Evolutionary conservation across 306 rosid genomes (phyloP).

Genomic region (Trifolium fragiferum): DNA sequence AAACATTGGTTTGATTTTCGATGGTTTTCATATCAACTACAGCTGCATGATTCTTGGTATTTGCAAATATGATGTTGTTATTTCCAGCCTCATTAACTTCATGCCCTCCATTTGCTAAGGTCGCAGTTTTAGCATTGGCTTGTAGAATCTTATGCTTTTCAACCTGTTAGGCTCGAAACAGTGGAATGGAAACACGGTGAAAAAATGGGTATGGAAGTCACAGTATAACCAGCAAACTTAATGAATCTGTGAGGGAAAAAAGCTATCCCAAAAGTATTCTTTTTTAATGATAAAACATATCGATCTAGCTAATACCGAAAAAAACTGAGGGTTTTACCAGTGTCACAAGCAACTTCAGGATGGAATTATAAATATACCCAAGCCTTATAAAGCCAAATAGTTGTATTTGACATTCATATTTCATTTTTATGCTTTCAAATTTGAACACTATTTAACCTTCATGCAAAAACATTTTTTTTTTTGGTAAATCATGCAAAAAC

Average conservation of each 20-base stretch:
- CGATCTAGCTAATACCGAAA: constrained; percentile 17
- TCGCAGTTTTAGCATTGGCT: constrained; percentile 53
- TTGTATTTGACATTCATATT: constrained; percentile 5
- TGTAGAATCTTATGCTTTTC: constrained; percentile 87
- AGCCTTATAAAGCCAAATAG: constrained; percentile 21
- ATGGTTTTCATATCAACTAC: constrained; percentile 42
- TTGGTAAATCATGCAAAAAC: neutral
- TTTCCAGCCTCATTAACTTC: constrained; percentile 44
- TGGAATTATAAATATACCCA: neutral
- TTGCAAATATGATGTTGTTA: constrained; percentile 39
- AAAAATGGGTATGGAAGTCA: neutral
- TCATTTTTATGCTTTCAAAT: constrained; percentile 31
- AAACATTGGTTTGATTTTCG: constrained; percentile 46
- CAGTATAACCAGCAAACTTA: constrained; percentile 3
- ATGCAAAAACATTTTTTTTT: neutral
- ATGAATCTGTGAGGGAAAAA: constrained; percentile 27
- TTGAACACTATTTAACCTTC: constrained; percentile 17
- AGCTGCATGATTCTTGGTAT: constrained; percentile 41
- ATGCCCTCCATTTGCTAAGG: constrained; percentile 51
- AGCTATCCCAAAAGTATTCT: constrained; percentile 1
- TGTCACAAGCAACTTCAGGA: constrained; percentile 12
- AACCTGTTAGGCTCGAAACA: constrained; percentile 58
- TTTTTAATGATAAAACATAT: neutral
- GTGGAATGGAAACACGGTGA: constrained; percentile 25
- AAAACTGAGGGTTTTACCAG: constrained; percentile 14